Evolutionary conservation across 1,139 yeast species (phyloP).

Genomic region (Zhuliangozyma parablackwelliae): DNA sequence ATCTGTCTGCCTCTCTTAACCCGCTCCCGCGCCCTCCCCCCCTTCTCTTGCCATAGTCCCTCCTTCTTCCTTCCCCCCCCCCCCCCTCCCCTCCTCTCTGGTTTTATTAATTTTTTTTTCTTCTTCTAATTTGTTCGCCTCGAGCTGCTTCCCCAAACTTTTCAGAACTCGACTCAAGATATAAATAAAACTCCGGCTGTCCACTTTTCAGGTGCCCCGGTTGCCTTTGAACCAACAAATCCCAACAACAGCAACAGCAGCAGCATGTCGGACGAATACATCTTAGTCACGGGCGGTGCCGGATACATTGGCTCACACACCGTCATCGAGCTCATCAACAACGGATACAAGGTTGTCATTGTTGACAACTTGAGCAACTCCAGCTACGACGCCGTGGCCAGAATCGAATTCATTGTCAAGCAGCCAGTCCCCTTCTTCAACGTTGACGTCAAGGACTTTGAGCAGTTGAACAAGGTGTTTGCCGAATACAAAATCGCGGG

Average conservation of each 20-base stretch:
- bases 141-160: background rate
- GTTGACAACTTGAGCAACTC: slow-evolving; percentile 71
- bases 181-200: too few species aligned
- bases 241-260: background rate
- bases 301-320: slow-evolving; percentile 88
- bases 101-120: background rate
- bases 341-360: slow-evolving; percentile 66
- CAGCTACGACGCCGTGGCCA: slow-evolving; percentile 60
- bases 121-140: background rate
- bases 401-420: slow-evolving; percentile 55
- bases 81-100: too few species aligned
- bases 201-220: too few species aligned
- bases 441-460: slow-evolving; percentile 54
- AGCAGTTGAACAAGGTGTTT: slow-evolving; percentile 47
- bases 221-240: background rate
- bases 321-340: slow-evolving; percentile 58
- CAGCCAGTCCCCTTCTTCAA: slow-evolving; percentile 53
- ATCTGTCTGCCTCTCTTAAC: too few species aligned
- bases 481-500: slow-evolving; percentile 48
- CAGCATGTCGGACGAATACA: slow-evolving; percentile 30
- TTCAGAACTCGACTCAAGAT: too few species aligned
- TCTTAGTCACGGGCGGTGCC: slow-evolving; percentile 82
- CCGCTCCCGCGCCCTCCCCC: too few species aligned
- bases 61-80: too few species aligned
- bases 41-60: too few species aligned